Evolutionary conservation across 2,329 filamentous ascomycete genomes (phyloP).

Genomic region (Chrysoporthe puriensis): DNA sequence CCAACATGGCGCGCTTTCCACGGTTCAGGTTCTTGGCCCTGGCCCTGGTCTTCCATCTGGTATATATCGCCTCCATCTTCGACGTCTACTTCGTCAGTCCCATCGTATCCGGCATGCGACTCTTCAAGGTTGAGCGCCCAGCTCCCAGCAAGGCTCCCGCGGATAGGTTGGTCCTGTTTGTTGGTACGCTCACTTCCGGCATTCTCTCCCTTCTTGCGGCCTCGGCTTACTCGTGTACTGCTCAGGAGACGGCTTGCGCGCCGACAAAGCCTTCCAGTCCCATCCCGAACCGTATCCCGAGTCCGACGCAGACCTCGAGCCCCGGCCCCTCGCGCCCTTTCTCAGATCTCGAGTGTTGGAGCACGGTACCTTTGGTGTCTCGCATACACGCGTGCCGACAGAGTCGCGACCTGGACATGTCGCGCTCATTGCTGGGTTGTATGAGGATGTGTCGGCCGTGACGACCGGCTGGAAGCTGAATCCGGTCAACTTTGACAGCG

Average conservation of each 20-base stretch:
- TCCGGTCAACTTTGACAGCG: conserved; percentile 96
- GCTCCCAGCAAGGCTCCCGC: conserved; percentile 71
- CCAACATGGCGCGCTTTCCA: conserved; percentile 56
- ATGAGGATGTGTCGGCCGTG: conserved; percentile 97
- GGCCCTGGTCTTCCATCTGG: conserved; percentile 88
- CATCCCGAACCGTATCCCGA: conserved; percentile 84
- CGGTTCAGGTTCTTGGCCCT: conserved; percentile 85
- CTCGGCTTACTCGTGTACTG: not conserved
- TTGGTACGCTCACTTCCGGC: conserved; percentile 62
- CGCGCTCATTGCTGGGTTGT: conserved; percentile 91
- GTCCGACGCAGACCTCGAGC: conserved; percentile 65
- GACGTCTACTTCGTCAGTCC: conserved; percentile 99
- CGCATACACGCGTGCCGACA: conserved; percentile 93
- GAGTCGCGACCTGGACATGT: conserved; percentile 97
- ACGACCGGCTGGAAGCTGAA: conserved; percentile 99
- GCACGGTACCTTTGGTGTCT: conserved; percentile 94
- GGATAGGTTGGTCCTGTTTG: conserved; percentile 88
- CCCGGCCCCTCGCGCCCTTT: conserved; percentile 85
- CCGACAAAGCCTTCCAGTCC: conserved; percentile 95
- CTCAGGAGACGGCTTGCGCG: conserved; percentile 84
- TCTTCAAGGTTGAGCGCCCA: conserved; percentile 71
- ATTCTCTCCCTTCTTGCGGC: not conserved
- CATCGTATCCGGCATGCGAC: conserved; percentile 92
- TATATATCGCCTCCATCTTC: conserved; percentile 96
- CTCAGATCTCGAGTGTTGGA: conserved; percentile 85